Conservation (phyloP, 768 basidiomycete genomes). For the Auriscalpium orientale region DNA sequence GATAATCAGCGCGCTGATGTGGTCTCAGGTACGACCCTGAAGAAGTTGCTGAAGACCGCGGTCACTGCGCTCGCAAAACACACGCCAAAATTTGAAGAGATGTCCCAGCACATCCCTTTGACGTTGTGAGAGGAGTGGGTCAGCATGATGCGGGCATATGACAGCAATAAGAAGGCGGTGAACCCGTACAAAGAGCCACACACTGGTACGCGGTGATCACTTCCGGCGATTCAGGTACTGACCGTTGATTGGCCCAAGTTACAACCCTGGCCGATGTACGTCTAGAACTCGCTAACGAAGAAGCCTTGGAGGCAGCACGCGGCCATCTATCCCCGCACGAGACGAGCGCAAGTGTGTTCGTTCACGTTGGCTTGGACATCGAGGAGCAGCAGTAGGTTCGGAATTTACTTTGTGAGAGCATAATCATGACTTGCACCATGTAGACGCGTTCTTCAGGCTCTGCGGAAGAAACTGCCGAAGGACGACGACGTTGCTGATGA, state of each 20-base stretch:
- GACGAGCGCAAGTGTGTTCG: too few relatives aligned
- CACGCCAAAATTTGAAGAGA: not conserved
- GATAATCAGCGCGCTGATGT: not conserved
- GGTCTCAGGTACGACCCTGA: not conserved
- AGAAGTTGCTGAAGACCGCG: not conserved
- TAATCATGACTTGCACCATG: too few relatives aligned
- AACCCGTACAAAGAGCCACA: slow-evolving; percentile 1
- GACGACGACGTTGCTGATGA: too few relatives aligned
- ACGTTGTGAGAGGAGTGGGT: not conserved
- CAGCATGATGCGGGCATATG: not conserved
- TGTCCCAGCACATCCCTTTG: not conserved
- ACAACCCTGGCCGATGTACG: not conserved
- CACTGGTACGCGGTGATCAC: not conserved
- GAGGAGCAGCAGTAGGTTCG: too few relatives aligned
- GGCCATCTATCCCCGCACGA: too few relatives aligned
- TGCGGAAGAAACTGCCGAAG: too few relatives aligned
- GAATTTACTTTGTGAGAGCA: too few relatives aligned
- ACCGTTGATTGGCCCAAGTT: too few relatives aligned
- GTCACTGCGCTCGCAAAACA: not conserved
- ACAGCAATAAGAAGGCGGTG: not conserved
- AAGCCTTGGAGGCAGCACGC: too few relatives aligned
- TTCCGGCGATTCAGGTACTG: too few relatives aligned
- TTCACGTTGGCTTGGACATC: too few relatives aligned
- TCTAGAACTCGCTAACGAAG: not conserved
- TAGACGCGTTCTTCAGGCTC: not conserved